phyloP scores from a whole-genome alignment of 2,329 filamentous ascomycete genomes.

The Trichoderma pleuroti region DNA sequence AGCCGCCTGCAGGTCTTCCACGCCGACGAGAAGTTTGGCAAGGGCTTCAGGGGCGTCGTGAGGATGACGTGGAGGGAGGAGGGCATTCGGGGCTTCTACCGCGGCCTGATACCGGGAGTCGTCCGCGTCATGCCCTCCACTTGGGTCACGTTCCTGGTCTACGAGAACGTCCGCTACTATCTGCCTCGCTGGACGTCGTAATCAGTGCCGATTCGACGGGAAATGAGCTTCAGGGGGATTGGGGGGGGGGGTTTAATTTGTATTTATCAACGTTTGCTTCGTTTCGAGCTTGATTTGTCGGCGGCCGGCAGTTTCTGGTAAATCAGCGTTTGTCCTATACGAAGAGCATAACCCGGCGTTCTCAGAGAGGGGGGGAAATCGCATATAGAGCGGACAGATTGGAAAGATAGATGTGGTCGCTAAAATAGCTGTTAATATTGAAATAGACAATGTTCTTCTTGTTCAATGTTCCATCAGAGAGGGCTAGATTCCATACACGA shows the following conservation, averaged over 20 bases:
- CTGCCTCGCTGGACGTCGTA: slow-evolving; percentile 46
- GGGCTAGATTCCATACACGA: background rate
- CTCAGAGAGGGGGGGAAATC: background rate
- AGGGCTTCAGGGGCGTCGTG: slow-evolving; percentile 67
- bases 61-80: slow-evolving; percentile 73
- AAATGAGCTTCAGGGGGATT: background rate
- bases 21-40: slow-evolving; percentile 69
- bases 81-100: slow-evolving; percentile 82
- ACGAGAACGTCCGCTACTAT: slow-evolving; percentile 85
- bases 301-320: background rate
- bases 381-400: background rate
- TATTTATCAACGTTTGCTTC: background rate
- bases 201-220: background rate
- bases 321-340: background rate
- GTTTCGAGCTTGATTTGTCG: background rate
- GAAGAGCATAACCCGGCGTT: slow-evolving; percentile 3
- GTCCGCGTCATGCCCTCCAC: slow-evolving; percentile 89
- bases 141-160: slow-evolving; percentile 94
- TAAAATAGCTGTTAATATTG: background rate
- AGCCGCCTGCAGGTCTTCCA: slow-evolving; percentile 87
- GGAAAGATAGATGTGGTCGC: background rate
- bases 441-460: background rate
- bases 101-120: slow-evolving; percentile 84
- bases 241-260: too few species aligned
- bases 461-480: background rate